Base-by-base conservation (phyloP, 805 yeast species). In the Monosporozyma aquatica region DNA sequence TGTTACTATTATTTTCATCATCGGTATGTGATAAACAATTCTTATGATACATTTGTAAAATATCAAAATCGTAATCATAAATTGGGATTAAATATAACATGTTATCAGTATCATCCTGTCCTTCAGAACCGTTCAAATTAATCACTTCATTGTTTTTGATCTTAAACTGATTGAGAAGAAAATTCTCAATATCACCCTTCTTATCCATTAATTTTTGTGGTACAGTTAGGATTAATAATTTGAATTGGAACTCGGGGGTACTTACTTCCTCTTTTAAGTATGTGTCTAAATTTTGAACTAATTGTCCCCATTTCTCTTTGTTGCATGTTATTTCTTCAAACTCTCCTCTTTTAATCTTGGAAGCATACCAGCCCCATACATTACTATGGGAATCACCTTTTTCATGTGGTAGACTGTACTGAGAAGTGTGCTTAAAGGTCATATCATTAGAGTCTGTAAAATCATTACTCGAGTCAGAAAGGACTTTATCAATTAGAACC, bases 351-450 rank as follows among this genome's bases (percentile, higher is more conserved):
- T 56, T 47, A 7, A 64, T 43, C 26, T 61, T 61, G 8, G 55
- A 43, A 21, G 59, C 33, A 42, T 61, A 63, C 67, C 67, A 64
- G 11, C 59, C 51, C 60, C 62, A 60, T 22, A 62, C 43, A 4
- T 53, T 57, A 28, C 56, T 55, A 20, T 53, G 51, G 40, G 52
- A 54, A 11, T 36, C 35, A 25, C 6, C 11, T n/a, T 23, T n/a
- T 23, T 17, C 24, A 20, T 27, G 10, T 20, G 13, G 11, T 9
- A 23, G 2, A 23, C 23, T 11, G 17, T 24, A 11, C 18, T 14
- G 8, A 24, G n/a, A 15, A 20, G 6, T 11, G 14, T 32, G 13
- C 13, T 11, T 13, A 15, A 13, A 1, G 13, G 5, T 7, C 4
- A 7, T n/a, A 20, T 18, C 7, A 7, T n/a, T 5, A 3, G 22